A percentile compares a stretch with the other conserved stretches of the same genome.
Evolutionary conservation across 2,329 filamentous ascomycete species (phyloP).

Genomic region (Acrodontium crateriforme): DNA sequence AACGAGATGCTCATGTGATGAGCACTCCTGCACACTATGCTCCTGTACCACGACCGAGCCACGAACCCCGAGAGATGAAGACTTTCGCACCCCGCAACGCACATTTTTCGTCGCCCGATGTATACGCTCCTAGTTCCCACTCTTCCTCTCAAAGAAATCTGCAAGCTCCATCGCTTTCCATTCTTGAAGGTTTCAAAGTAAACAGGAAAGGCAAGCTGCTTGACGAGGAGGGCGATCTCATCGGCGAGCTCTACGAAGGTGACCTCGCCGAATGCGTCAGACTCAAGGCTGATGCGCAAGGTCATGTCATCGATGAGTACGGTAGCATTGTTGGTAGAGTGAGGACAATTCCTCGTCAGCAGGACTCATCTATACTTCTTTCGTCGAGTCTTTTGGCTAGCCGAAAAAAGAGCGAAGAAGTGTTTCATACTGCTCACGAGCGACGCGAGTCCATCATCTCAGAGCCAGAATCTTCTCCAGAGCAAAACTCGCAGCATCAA

Average conservation of each 20-base stretch:
- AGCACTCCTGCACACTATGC: no score
- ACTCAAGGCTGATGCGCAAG: conserved; percentile 32
- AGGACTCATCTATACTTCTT: no score
- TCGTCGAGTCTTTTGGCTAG: no score
- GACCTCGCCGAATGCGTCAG: conserved; percentile 31
- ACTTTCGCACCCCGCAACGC: background rate
- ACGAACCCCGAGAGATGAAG: no score
- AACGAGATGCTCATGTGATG: background rate
- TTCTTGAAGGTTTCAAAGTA: conserved; percentile 38
- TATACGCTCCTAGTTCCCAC: background rate
- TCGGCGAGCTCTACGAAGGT: conserved; percentile 34
- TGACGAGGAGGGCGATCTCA: conserved; percentile 34
- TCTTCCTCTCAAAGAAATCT: background rate
- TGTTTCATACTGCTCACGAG: no score
- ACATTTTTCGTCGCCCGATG: background rate
- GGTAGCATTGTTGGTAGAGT: conserved; percentile 31
- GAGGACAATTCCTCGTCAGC: no score
- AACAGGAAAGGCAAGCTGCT: conserved; percentile 40
- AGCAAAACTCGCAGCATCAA: no score
- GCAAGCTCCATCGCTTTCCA: conserved; percentile 25
- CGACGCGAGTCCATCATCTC: no score
- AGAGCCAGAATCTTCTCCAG: no score
- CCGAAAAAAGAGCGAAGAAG: no score
- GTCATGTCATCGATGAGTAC: conserved; percentile 34
- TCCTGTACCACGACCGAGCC: no score